Conservation (phyloP, 202 grass and related monocot genomes). For the Saccharum hybrid region DNA sequence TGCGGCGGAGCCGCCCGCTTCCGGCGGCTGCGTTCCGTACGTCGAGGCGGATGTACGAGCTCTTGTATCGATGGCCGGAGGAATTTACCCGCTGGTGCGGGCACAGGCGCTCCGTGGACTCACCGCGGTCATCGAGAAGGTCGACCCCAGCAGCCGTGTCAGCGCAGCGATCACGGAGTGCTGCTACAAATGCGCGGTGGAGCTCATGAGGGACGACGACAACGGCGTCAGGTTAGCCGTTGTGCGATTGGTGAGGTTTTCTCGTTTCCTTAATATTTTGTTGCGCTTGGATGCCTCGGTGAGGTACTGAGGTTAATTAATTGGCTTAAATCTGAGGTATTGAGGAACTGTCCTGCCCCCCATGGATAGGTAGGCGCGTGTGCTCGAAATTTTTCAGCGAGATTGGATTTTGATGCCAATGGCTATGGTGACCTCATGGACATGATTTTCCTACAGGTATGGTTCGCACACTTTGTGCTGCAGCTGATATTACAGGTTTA, state of each 20-base stretch:
- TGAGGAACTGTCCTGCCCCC: conserved; percentile 4
- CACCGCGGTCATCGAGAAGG: conserved; percentile 50
- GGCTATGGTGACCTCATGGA: conserved; percentile 50
- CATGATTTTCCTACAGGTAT: conserved; percentile 80
- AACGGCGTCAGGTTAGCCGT: conserved; percentile 62
- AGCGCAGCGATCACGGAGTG: conserved; percentile 37
- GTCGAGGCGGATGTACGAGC: conserved; percentile 43
- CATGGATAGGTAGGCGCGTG: conserved; percentile 62
- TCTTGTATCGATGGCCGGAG: conserved; percentile 57
- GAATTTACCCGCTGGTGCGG: conserved; percentile 70
- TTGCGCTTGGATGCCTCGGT: conserved; percentile 20
- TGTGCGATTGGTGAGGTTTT: conserved; percentile 68
- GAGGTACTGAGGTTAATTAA: not conserved
- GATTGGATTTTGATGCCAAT: conserved; percentile 27
- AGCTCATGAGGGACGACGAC: conserved; percentile 66
- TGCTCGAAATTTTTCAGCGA: conserved; percentile 53
- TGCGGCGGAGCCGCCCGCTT: conserved; percentile 40
- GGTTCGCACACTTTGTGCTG: not conserved
- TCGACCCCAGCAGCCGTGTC: conserved; percentile 13
- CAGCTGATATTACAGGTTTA: not conserved
- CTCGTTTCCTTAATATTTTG: not conserved
- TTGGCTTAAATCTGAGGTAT: not conserved
- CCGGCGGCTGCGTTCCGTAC: not conserved
- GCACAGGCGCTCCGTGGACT: conserved; percentile 62
- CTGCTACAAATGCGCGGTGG: conserved; percentile 52